Conservation (phyloP, 495 filamentous ascomycete species). For the Penicillium arizonense region DNA sequence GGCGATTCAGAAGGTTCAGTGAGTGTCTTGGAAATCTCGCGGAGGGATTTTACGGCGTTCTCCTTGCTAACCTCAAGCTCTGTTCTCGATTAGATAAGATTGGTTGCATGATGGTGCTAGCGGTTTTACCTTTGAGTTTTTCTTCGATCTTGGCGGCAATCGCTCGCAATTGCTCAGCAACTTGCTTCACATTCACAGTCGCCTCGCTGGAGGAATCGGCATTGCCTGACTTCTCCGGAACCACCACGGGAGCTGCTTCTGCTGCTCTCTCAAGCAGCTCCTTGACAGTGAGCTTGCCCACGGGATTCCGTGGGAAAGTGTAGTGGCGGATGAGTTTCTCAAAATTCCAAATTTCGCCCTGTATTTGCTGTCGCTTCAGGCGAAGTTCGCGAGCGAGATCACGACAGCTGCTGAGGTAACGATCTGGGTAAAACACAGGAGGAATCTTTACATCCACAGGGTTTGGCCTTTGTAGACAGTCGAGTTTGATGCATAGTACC, state of each 20-base stretch:
- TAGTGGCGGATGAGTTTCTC: slow-evolving; percentile 36
- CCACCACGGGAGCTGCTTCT: slow-evolving; percentile 18
- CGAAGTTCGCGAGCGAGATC: slow-evolving; percentile 53
- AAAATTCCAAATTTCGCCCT: slow-evolving; percentile 40
- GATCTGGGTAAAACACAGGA: slow-evolving; percentile 70
- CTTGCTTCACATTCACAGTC: slow-evolving; percentile 24
- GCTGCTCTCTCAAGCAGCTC: slow-evolving; percentile 41
- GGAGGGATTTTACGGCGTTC: slow-evolving; percentile 44
- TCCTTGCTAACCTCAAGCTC: slow-evolving; percentile 54
- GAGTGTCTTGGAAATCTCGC: slow-evolving; percentile 49
- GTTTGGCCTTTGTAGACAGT: slow-evolving; percentile 43
- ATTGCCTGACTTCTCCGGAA: slow-evolving; percentile 23
- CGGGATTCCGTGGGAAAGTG: slow-evolving; percentile 18
- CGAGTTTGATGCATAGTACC: slow-evolving; percentile 63
- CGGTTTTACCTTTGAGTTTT: slow-evolving; percentile 47
- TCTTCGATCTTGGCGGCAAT: slow-evolving; percentile 44
- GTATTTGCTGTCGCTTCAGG: slow-evolving; percentile 33
- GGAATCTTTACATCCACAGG: slow-evolving; percentile 65
- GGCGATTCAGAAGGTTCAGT: slow-evolving; percentile 52
- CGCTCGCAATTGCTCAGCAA: slow-evolving; percentile 37
- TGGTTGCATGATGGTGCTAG: neutral
- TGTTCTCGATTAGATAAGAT: slow-evolving; percentile 24
- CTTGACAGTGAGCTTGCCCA: slow-evolving; percentile 23
- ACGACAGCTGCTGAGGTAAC: slow-evolving; percentile 64
- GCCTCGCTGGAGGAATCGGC: slow-evolving; percentile 17